These are phyloP conservation scores for Ceratobasidium sp. DNA, from an alignment of 1,284 basidiomycete genomes.

Conservation along the genomic window DNA sequence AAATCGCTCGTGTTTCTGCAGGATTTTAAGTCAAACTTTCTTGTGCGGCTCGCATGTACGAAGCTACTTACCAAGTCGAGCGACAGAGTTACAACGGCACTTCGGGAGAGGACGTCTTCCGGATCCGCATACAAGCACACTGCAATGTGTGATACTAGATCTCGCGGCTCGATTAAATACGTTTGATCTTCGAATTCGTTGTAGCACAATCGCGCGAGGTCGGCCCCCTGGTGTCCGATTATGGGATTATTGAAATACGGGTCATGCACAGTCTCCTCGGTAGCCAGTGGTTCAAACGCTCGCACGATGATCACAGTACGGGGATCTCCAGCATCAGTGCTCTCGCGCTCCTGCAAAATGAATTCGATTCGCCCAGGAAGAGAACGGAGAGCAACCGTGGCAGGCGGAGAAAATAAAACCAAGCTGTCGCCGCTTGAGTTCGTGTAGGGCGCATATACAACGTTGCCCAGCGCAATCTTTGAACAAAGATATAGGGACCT, in stretches of 20 bases:
- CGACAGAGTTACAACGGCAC: background rate
- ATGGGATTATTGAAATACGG: constrained; percentile 2
- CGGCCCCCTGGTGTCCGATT: background rate
- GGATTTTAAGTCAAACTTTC: no score
- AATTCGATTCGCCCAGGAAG: background rate
- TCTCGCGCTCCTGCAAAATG: background rate
- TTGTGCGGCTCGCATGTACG: no score
- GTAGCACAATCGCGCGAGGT: background rate
- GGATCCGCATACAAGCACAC: background rate
- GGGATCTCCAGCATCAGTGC: background rate
- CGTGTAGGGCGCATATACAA: background rate
- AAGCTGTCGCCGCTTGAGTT: background rate
- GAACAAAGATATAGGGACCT: background rate
- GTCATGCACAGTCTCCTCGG: background rate
- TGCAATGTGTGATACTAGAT: background rate
- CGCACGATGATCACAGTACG: background rate
- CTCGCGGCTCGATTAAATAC: background rate
- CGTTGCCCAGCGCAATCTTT: background rate
- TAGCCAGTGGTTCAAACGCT: background rate
- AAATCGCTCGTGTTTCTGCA: constrained; percentile 2
- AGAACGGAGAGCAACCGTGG: background rate
- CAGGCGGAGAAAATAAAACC: background rate
- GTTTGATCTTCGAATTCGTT: background rate
- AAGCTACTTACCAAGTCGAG: background rate
- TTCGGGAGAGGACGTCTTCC: background rate